Conservation (phyloP, 2,329 filamentous ascomycete species). For the Graphilbum fragrans region DNA sequence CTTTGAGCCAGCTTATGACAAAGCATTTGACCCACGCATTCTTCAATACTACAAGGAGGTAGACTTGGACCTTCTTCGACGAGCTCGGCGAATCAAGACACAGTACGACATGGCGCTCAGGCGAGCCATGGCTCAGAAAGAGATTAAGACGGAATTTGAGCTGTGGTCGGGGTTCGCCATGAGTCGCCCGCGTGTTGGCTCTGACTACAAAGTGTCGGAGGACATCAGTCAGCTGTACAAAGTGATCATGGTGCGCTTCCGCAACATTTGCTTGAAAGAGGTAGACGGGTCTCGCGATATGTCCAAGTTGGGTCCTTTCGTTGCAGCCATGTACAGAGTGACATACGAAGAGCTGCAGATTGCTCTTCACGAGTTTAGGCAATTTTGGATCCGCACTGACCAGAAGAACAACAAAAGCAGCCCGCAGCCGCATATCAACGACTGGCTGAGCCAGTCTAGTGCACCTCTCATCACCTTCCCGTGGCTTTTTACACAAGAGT, state of each 20-base stretch:
- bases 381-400: neutral
- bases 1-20: constrained; percentile 61
- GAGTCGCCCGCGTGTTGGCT: constrained; percentile 55
- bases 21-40: constrained; percentile 66
- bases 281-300: constrained; percentile 46
- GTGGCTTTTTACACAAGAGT: constrained; percentile 70
- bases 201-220: constrained; percentile 80
- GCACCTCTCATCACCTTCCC: constrained; percentile 89
- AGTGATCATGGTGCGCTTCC: constrained; percentile 57
- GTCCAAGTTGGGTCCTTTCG: constrained; percentile 53
- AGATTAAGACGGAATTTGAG: constrained; percentile 81
- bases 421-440: constrained; percentile 9
- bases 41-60: constrained; percentile 45
- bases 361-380: constrained; percentile 37
- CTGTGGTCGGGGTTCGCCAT: constrained; percentile 81
- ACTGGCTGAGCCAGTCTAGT: constrained; percentile 25
- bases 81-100: constrained; percentile 55
- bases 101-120: constrained; percentile 68
- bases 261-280: constrained; percentile 50
- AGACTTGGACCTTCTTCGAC: constrained; percentile 39
- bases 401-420: constrained; percentile 7
- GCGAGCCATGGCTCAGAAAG: constrained; percentile 74
- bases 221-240: constrained; percentile 59
- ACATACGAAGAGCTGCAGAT: constrained; percentile 58
- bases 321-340: constrained; percentile 78